phyloP scores from a whole-genome alignment of 1,284 basidiomycete species.

The Kwoniella shivajii region DNA sequence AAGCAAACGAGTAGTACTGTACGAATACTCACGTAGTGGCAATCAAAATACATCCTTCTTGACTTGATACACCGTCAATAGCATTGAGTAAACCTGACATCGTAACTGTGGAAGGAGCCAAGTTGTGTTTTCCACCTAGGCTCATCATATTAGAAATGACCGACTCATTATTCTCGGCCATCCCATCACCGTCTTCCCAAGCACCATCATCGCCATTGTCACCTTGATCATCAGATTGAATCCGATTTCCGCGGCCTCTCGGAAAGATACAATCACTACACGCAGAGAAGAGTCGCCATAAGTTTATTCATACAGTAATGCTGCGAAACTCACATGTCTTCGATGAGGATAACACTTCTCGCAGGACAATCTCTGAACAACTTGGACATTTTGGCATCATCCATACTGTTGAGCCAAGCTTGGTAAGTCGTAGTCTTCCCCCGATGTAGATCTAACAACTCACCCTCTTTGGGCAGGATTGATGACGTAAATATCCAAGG shows the following conservation, averaged over 20 bases:
- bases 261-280: conserved; percentile 22
- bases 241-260: neutral
- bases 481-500: conserved; percentile 35
- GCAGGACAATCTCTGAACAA: conserved; percentile 32
- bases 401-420: too few relatives aligned
- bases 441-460: conserved; percentile 7
- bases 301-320: neutral
- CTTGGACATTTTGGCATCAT: conserved; percentile 33
- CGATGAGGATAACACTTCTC: conserved; percentile 33
- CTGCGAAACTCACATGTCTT: conserved; percentile 35
- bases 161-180: too few relatives aligned
- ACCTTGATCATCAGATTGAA: neutral
- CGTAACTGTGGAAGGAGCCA: conserved; percentile 30
- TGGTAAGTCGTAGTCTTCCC: too few relatives aligned
- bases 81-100: conserved; percentile 40
- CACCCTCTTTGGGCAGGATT: conserved; percentile 34
- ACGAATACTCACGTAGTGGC: conserved; percentile 13
- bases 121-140: conserved; percentile 17
- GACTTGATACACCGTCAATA: conserved; percentile 41
- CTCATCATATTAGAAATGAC: too few relatives aligned
- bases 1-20: too few relatives aligned
- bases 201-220: neutral
- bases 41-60: conserved; percentile 22
- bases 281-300: neutral
- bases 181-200: neutral